A percentile compares a stretch with the other conserved stretches of the same genome.
Evolutionary conservation across 1,284 basidiomycete genomes (phyloP).

Genomic region (Cryptococcus amylolentus): DNA sequence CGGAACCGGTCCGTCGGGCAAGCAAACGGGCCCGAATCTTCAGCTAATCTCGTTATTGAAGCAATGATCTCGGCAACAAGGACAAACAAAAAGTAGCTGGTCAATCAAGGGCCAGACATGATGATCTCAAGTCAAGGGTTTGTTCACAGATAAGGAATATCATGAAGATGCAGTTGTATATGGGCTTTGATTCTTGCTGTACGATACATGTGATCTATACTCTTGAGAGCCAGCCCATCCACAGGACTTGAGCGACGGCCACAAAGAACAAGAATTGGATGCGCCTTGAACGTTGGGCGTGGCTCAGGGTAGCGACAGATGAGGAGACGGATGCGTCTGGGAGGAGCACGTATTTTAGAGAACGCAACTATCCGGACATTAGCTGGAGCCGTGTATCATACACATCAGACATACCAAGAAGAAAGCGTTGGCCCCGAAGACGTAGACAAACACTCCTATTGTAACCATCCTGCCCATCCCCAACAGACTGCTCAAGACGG

Average conservation of each 20-base stretch:
- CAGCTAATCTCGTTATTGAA: no score
- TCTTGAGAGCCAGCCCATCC: slow-evolving; percentile 65
- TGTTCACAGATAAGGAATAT: no score
- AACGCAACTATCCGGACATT: slow-evolving; percentile 63
- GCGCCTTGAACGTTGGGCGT: slow-evolving; percentile 71
- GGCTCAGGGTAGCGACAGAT: slow-evolving; percentile 61
- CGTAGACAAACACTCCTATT: slow-evolving; percentile 72
- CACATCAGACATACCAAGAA: slow-evolving; percentile 67
- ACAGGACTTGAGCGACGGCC: slow-evolving; percentile 69
- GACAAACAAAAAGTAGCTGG: no score
- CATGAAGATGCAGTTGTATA: no score
- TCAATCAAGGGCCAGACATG: no score
- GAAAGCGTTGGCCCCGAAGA: slow-evolving; percentile 84
- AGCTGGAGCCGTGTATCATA: neutral
- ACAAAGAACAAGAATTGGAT: slow-evolving; percentile 78
- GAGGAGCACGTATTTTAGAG: slow-evolving; percentile 82
- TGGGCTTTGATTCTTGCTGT: no score
- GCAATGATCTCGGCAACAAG: no score
- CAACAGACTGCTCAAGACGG: slow-evolving; percentile 43
- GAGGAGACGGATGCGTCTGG: slow-evolving; percentile 60
- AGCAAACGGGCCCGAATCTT: no score
- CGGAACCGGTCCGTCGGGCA: no score
- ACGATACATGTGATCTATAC: slow-evolving; percentile 16
- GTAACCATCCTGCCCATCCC: slow-evolving; percentile 63
- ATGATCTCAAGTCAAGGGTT: no score